Percentiles rank a stretch among this genome's conserved stretches.
Evolutionary conservation across 441 rosid genomes (phyloP).

Genomic region (Erysimum pusillum): DNA sequence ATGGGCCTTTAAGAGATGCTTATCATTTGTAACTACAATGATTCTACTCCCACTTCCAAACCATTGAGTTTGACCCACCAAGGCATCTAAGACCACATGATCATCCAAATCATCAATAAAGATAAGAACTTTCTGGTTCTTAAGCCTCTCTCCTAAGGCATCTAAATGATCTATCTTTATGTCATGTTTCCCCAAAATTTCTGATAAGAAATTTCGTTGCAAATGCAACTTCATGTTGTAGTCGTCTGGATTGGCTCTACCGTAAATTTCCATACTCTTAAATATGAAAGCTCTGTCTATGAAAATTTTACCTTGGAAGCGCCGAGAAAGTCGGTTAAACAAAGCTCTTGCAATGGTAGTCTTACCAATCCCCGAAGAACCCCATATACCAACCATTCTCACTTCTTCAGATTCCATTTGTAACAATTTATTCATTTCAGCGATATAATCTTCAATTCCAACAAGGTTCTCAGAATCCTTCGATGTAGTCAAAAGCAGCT

Average conservation of each 20-base stretch:
- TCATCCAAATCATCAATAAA: conserved; percentile 29
- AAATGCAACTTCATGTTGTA: conserved; percentile 17
- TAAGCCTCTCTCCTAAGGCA: background rate
- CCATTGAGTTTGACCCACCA: conserved; percentile 30
- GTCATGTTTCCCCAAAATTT: background rate
- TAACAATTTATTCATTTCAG: background rate
- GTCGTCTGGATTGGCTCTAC: background rate
- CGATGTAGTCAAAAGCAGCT: background rate
- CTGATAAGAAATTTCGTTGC: background rate
- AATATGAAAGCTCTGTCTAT: conserved; percentile 10
- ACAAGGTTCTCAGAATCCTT: background rate
- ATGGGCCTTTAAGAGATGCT: conserved; percentile 1
- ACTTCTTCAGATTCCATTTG: background rate
- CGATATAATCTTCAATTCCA: background rate
- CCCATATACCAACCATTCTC: conserved; percentile 38
- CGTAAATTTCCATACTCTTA: background rate
- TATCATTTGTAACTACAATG: conserved; percentile 40
- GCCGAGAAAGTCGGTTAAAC: background rate
- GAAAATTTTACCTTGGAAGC: conserved; percentile 4
- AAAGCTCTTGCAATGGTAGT: conserved; percentile 37
- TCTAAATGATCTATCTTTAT: background rate
- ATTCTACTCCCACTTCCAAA: conserved; percentile 49
- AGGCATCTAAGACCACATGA: conserved; percentile 17
- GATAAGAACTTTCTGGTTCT: conserved; percentile 7
- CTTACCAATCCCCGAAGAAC: conserved; percentile 18